Percentiles rank a stretch among this genome's conserved stretches.
Evolutionary conservation across 495 filamentous ascomycete species (phyloP).

Genomic region (Neurospora tetraspora): DNA sequence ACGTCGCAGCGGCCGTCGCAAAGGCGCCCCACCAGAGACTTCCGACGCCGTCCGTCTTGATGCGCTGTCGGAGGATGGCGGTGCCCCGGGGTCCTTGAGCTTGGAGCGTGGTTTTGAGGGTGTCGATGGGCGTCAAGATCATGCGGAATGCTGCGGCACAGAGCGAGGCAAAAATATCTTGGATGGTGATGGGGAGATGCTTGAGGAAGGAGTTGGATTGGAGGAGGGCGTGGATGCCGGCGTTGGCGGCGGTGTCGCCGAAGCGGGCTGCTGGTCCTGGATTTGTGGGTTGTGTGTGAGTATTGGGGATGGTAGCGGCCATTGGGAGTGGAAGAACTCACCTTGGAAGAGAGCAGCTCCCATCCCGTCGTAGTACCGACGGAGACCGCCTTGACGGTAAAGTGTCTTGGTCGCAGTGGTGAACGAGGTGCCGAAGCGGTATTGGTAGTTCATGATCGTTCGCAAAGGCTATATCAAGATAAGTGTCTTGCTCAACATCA

Average conservation of each 20-base stretch:
- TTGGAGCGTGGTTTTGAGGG: conserved; percentile 26
- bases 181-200: conserved; percentile 15
- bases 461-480: conserved; percentile 15
- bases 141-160: conserved; percentile 24
- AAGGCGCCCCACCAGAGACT: conserved; percentile 27
- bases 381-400: conserved; percentile 16
- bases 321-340: background rate
- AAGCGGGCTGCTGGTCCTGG: conserved; percentile 24
- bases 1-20: conserved; percentile 24
- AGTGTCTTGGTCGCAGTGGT: conserved; percentile 13
- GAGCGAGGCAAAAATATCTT: conserved; percentile 24
- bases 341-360: conserved; percentile 25
- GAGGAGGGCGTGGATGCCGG: conserved; percentile 24
- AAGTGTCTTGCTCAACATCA: background rate
- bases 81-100: conserved; percentile 20
- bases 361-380: conserved; percentile 25
- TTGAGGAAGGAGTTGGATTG: conserved; percentile 24
- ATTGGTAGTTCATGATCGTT: conserved; percentile 31
- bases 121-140: conserved; percentile 25
- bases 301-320: background rate
- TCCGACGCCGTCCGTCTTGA: conserved; percentile 22
- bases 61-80: conserved; percentile 20
- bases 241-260: conserved; percentile 28
- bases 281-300: background rate
- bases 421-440: conserved; percentile 22